These are phyloP conservation scores for Leptographium galeiforme DNA, from an alignment of 2,329 filamentous ascomycete species.

Conservation along the genomic window DNA sequence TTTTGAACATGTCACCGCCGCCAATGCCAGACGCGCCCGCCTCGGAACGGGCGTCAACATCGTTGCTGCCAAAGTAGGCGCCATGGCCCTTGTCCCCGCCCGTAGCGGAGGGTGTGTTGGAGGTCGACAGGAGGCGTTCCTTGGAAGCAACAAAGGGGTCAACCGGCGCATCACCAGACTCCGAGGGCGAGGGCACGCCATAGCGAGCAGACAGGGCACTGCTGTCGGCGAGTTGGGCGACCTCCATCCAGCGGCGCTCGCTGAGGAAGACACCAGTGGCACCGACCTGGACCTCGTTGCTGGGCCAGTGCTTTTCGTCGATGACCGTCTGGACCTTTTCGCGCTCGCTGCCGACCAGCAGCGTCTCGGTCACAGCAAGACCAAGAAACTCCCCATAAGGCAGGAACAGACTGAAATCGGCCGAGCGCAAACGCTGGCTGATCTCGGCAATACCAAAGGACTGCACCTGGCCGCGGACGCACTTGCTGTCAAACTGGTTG, in stretches of 20 bases:
- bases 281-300: conserved; percentile 80
- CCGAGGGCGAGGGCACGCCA: conserved; percentile 40
- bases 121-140: conserved; percentile 41
- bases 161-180: conserved; percentile 48
- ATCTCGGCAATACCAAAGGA: conserved; percentile 96
- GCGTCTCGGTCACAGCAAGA: conserved; percentile 67
- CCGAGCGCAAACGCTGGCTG: conserved; percentile 79
- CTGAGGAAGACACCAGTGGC: conserved; percentile 92
- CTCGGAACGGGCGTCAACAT: conserved; percentile 77
- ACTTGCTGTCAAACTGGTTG: conserved; percentile 98
- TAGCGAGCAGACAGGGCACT: conserved; percentile 40
- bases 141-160: conserved; percentile 50
- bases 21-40: conserved; percentile 85
- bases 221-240: conserved; percentile 60
- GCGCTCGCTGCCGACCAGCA: conserved; percentile 79
- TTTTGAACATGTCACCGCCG: conserved; percentile 94
- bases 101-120: conserved; percentile 34
- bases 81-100: conserved; percentile 62
- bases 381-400: conserved; percentile 94
- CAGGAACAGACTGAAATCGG: conserved; percentile 90
- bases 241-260: conserved; percentile 87
- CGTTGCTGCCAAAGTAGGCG: conserved; percentile 68
- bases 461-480: conserved; percentile 85
- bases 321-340: conserved; percentile 88
- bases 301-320: conserved; percentile 83